Evolutionary conservation across 129 eudicot species (phyloP), one percentile per base, ranked within the genome.

Genomic region (Chrysanthemum lavandulifolium): DNA sequence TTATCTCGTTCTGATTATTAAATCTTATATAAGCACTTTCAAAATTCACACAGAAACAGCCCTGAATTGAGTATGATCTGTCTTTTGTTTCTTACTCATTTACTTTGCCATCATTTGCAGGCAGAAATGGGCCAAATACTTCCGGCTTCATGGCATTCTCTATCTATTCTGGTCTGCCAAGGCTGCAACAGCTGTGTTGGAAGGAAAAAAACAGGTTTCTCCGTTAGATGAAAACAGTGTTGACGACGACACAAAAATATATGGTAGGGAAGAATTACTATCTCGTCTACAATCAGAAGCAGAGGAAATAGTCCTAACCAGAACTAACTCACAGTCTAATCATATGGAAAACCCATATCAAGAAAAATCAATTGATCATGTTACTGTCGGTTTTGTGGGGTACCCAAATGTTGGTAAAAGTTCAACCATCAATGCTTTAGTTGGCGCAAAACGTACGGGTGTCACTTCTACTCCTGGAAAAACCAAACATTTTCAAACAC

Each of bases 401-500:
- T 94, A 94, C 57, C 98, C 97, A 3, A 94, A 94, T 55, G 98
- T 94, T 1, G 98, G 98, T 2, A 94, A 94, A 71, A 93, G 98
- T 71, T 93, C 98, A 31, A 93, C 98, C 13, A 93, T 93, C 29
- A 93, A 93, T 69, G 98, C 98, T 13, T 83, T 94, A 80, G 98
- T 94, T 0, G 97, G 98, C 2, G 84, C 84, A 55, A 93, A 93
- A 71, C 80, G 81, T 52, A 86, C 97, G 4, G 98, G 98, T 23
- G 97, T 94, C 0, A 94, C 98, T 6, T 88, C 95, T 43, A 94
- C 98, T 36, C 98, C 98, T 0, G 98, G 98, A 14, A 94, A 94
- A 83, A 94, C 98, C 12, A 94, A 94, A 73, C 98, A 94, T 81
- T 94, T 94, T 73, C 98, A 94, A 59, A 94, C 98, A 23, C 54